Percentiles rank a stretch among this genome's conserved stretches.
phyloP scores from a whole-genome alignment of 176 grass and related monocot species.

The Coix lacrymajobi region DNA sequence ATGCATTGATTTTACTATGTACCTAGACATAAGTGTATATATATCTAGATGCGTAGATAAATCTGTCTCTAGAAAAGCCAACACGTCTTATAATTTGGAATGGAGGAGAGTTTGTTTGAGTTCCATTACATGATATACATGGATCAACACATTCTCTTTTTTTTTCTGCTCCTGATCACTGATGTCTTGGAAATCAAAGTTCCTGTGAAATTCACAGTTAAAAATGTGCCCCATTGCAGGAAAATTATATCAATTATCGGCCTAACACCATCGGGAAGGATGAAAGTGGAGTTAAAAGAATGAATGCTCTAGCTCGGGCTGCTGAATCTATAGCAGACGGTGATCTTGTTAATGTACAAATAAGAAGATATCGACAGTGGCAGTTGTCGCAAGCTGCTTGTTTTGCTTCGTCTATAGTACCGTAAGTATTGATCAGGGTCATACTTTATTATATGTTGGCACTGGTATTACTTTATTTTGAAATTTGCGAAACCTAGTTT shows the following conservation, averaged over 20 bases:
- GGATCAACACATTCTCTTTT: not conserved
- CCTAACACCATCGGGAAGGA: conserved; percentile 68
- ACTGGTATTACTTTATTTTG: conserved; percentile 2
- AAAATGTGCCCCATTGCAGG: conserved; percentile 43
- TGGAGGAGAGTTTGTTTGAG: not conserved
- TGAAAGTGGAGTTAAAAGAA: conserved; percentile 94
- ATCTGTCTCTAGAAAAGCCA: not conserved
- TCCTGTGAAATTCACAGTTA: not conserved
- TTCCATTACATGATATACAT: not conserved
- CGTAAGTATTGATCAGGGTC: conserved; percentile 57
- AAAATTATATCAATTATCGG: conserved; percentile 99
- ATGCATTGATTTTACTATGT: no score
- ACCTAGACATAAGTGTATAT: no score
- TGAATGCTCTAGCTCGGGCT: conserved; percentile 70
- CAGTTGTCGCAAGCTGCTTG: conserved; percentile 91
- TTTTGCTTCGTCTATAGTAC: conserved; percentile 88
- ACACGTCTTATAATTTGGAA: no score
- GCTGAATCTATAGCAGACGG: conserved; percentile 86
- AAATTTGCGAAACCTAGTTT: conserved; percentile 1
- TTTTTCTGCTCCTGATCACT: not conserved
- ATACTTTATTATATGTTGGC: no score
- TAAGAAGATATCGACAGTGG: conserved; percentile 98
- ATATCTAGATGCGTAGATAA: not conserved
- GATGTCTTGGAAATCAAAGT: not conserved
- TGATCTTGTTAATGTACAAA: conserved; percentile 98